These are phyloP conservation scores for Gigaspora rosea DNA, from an alignment of 192 early-diverging fungal genomes.

Conservation along the genomic window DNA sequence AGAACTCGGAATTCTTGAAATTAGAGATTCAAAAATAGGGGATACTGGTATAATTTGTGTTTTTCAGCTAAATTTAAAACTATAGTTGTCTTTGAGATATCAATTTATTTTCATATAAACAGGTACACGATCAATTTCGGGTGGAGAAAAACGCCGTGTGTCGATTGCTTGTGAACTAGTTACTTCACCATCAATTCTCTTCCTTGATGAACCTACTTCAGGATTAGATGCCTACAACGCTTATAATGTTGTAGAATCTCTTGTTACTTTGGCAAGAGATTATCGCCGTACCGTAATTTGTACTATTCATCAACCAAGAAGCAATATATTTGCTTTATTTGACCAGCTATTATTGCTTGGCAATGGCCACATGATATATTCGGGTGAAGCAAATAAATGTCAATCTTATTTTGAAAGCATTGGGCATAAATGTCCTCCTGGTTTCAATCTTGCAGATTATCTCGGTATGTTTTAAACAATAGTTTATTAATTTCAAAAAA, in stretches of 20 bases:
- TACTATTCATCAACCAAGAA: conserved; percentile 95
- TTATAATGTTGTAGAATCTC: conserved; percentile 90
- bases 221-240: conserved; percentile 93
- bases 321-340: conserved; percentile 89
- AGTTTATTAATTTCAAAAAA: background rate
- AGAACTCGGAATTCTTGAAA: conserved; percentile 80
- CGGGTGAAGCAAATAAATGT: conserved; percentile 65
- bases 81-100: background rate
- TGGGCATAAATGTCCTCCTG: conserved; percentile 82
- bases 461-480: conserved; percentile 60
- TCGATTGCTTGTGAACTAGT: conserved; percentile 94
- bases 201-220: conserved; percentile 83
- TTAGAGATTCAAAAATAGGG: conserved; percentile 83
- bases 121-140: conserved; percentile 79
- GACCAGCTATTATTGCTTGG: conserved; percentile 86
- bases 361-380: conserved; percentile 80
- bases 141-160: conserved; percentile 92
- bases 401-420: conserved; percentile 73
- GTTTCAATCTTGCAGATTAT: conserved; percentile 93
- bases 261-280: conserved; percentile 67
- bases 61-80: background rate
- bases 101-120: conserved; percentile 14
- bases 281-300: conserved; percentile 79
- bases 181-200: conserved; percentile 87
- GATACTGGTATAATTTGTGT: conserved; percentile 36